Conservation (phyloP, 2,329 filamentous ascomycete species). For the Dactylellina parvicollis region DNA sequence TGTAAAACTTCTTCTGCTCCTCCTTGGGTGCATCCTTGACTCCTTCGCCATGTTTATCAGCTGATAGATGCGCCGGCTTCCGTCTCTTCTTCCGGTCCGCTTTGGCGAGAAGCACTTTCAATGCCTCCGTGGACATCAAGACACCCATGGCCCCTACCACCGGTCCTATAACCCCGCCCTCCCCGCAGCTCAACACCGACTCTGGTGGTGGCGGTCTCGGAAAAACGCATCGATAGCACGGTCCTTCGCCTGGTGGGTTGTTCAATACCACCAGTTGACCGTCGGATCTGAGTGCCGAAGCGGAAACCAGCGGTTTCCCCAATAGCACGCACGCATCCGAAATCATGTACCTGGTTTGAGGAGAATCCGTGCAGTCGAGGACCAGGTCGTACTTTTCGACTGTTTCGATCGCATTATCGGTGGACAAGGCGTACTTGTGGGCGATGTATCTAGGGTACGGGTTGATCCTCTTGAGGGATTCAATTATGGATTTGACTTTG, state of each 20-base stretch:
- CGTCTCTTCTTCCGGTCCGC: conserved; percentile 56
- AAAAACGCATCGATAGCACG: conserved; percentile 94
- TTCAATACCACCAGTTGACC: conserved; percentile 92
- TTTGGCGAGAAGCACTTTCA: conserved; percentile 76
- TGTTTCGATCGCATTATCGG: conserved; percentile 73
- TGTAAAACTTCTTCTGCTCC: conserved; percentile 59
- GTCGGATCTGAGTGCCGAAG: conserved; percentile 86
- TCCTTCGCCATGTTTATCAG: conserved; percentile 51
- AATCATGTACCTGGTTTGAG: conserved; percentile 88
- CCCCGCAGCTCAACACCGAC: conserved; percentile 84
- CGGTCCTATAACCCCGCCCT: conserved; percentile 90
- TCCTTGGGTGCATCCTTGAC: conserved; percentile 12
- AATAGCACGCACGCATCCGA: conserved; percentile 87
- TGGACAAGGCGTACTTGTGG: conserved; percentile 72
- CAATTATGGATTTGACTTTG: conserved; percentile 82
- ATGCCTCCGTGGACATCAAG: conserved; percentile 85
- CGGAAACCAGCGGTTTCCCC: conserved; percentile 82
- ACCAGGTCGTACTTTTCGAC: conserved; percentile 80
- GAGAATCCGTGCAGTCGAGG: conserved; percentile 94
- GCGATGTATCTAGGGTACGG: conserved; percentile 73
- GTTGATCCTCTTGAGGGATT: conserved; percentile 74
- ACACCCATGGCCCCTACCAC: conserved; percentile 95
- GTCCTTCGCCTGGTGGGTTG: conserved; percentile 77
- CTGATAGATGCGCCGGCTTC: conserved; percentile 55
- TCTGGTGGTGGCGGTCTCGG: conserved; percentile 85